These are phyloP conservation scores for Rhodamnia argentea DNA, from an alignment of 345 rosid species.

Conservation along the genomic window DNA sequence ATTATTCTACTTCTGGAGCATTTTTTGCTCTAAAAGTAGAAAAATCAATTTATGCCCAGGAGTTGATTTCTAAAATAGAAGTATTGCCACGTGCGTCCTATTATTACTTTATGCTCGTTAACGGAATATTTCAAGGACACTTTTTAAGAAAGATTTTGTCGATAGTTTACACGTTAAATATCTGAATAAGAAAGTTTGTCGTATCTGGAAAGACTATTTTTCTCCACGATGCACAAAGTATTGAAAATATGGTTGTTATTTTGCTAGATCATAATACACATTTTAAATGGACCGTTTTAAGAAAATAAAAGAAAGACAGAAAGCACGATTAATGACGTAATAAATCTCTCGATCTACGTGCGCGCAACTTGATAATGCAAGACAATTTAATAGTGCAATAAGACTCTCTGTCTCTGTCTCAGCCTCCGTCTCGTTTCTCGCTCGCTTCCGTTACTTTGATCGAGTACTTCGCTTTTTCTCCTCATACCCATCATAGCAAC, in stretches of 20 bases:
- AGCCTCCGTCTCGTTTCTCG: neutral
- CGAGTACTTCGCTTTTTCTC: neutral
- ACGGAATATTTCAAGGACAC: neutral
- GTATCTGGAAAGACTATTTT: neutral
- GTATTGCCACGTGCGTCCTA: too few relatives aligned
- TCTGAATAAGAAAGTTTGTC: neutral
- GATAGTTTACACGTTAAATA: too few relatives aligned
- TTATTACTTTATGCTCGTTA: neutral
- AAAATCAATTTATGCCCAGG: too few relatives aligned
- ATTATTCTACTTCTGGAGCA: too few relatives aligned
- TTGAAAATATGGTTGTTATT: neutral
- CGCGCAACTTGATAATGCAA: neutral
- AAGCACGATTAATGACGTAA: neutral
- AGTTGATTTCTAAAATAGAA: too few relatives aligned
- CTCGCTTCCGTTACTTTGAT: neutral
- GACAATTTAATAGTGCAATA: neutral
- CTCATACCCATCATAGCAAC: neutral
- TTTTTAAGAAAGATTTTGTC: neutral
- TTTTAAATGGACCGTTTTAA: neutral
- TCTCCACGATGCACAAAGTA: neutral
- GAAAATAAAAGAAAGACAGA: neutral
- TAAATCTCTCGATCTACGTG: neutral
- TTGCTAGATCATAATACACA: neutral
- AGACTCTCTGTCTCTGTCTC: neutral
- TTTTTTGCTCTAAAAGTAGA: too few relatives aligned